Evolutionary conservation across 2,329 filamentous ascomycete genomes (phyloP).

Genomic region (Escovopsis sp.): DNA sequence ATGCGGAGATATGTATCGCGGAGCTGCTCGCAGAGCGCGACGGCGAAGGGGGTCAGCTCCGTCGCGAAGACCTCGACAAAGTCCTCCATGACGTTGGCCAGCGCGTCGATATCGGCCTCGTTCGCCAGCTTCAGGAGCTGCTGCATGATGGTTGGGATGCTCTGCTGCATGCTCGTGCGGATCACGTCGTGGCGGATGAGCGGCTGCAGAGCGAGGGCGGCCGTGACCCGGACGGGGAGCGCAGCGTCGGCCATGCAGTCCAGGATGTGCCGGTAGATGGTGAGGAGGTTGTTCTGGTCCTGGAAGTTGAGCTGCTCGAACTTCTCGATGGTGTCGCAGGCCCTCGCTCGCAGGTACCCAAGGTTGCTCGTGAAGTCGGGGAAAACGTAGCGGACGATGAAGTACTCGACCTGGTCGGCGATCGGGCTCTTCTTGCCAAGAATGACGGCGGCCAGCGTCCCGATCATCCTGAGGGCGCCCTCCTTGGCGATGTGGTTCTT

Average conservation of each 20-base stretch:
- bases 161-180: slow-evolving; percentile 87
- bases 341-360: slow-evolving; percentile 83
- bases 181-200: slow-evolving; percentile 93
- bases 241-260: slow-evolving; percentile 94
- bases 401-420: slow-evolving; percentile 93
- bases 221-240: slow-evolving; percentile 85
- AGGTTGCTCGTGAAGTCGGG: slow-evolving; percentile 89
- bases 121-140: slow-evolving; percentile 93
- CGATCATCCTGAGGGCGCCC: slow-evolving; percentile 92
- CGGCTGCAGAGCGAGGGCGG: slow-evolving; percentile 83
- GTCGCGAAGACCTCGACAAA: slow-evolving; percentile 98
- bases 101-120: slow-evolving; percentile 90
- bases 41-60: slow-evolving; percentile 90
- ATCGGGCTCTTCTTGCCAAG: slow-evolving; percentile 97
- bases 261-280: slow-evolving; percentile 92
- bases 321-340: slow-evolving; percentile 95
- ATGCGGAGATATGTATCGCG: slow-evolving; percentile 93
- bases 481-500: slow-evolving; percentile 95
- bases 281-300: slow-evolving; percentile 85
- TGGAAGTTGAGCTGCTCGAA: slow-evolving; percentile 96
- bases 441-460: slow-evolving; percentile 83
- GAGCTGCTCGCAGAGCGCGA: slow-evolving; percentile 87
- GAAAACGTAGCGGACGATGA: slow-evolving; percentile 95
- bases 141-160: slow-evolving; percentile 98
- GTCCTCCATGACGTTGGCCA: slow-evolving; percentile 98